A percentile compares a stretch with the other conserved stretches of the same genome.
Evolutionary conservation across 192 early-diverging fungal species (phyloP).

Genomic region (Podochytrium sp.): DNA sequence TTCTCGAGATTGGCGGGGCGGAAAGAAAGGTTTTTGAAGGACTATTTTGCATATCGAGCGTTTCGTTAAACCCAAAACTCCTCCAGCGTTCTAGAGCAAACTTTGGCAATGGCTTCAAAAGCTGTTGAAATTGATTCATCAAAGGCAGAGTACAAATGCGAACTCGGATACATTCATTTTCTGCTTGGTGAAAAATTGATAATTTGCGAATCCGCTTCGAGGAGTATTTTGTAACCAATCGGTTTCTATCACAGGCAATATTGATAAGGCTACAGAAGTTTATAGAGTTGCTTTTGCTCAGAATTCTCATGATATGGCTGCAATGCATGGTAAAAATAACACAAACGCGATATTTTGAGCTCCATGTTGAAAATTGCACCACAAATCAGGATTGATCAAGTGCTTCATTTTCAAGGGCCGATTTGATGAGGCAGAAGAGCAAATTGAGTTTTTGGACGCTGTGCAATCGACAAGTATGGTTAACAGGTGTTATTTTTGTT

Average conservation of each 20-base stretch:
- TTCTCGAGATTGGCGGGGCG: constrained; percentile 44
- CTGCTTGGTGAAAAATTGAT: constrained; percentile 15
- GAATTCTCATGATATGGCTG: constrained; percentile 25
- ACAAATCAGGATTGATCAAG: constrained; percentile 41
- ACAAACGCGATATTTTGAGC: no score
- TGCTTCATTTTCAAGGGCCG: constrained; percentile 46
- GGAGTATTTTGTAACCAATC: no score
- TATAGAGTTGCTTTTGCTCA: constrained; percentile 17
- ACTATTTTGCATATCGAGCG: background rate
- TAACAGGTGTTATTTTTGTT: constrained; percentile 2
- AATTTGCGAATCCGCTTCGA: no score
- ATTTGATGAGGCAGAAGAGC: constrained; percentile 55
- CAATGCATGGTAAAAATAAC: constrained; percentile 30
- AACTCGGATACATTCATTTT: constrained; percentile 48
- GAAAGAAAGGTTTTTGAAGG: constrained; percentile 19
- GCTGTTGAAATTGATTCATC: constrained; percentile 39
- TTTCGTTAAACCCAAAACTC: no score
- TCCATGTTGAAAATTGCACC: constrained; percentile 24
- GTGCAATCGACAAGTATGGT: constrained; percentile 42
- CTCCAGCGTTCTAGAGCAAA: constrained; percentile 46
- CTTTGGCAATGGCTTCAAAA: constrained; percentile 32
- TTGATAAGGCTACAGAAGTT: constrained; percentile 25
- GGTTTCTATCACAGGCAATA: constrained; percentile 3
- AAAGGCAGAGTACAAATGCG: constrained; percentile 37
- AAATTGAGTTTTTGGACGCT: constrained; percentile 56